Conservation (phyloP, 257 asterid genomes). For the Ilex asprella region DNA sequence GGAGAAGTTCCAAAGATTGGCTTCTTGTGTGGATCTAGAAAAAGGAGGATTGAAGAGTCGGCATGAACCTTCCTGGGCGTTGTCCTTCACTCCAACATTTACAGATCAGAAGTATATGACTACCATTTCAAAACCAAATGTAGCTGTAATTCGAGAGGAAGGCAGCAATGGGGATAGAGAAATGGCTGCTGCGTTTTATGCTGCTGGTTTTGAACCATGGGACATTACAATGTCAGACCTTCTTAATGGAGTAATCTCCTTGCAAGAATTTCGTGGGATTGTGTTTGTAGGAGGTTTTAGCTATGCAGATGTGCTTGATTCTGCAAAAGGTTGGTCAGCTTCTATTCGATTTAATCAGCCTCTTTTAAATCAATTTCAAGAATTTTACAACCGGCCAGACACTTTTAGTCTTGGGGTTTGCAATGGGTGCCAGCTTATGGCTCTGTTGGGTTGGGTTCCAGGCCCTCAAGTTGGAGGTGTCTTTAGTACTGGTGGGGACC, state of each 20-base stretch:
- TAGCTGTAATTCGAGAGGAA: conserved; percentile 85
- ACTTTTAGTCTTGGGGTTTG: conserved; percentile 93
- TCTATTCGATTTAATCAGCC: conserved; percentile 74
- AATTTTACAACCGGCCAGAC: conserved; percentile 63
- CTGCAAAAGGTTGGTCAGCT: conserved; percentile 97
- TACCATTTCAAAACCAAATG: conserved; percentile 60
- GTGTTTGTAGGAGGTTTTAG: conserved; percentile 94
- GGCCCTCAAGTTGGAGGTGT: conserved; percentile 78
- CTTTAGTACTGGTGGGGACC: conserved; percentile 52
- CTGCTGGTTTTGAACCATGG: conserved; percentile 97
- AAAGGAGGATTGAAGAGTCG: conserved; percentile 65
- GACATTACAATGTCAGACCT: conserved; percentile 93
- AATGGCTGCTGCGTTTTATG: conserved; percentile 86
- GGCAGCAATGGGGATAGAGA: conserved; percentile 98
- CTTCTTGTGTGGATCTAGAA: conserved; percentile 75
- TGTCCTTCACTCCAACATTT: conserved; percentile 59
- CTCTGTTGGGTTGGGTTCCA: conserved; percentile 91
- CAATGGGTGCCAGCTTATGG: conserved; percentile 97
- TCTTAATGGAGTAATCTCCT: conserved; percentile 46
- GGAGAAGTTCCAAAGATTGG: conserved; percentile 73
- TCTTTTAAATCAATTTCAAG: conserved; percentile 67
- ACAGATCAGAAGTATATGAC: conserved; percentile 51
- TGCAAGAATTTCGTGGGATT: conserved; percentile 57
- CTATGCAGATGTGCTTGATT: conserved; percentile 91
- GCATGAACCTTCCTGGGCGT: conserved; percentile 61